Conservation (phyloP, 257 asterid genomes). For the Avicennia marina region DNA sequence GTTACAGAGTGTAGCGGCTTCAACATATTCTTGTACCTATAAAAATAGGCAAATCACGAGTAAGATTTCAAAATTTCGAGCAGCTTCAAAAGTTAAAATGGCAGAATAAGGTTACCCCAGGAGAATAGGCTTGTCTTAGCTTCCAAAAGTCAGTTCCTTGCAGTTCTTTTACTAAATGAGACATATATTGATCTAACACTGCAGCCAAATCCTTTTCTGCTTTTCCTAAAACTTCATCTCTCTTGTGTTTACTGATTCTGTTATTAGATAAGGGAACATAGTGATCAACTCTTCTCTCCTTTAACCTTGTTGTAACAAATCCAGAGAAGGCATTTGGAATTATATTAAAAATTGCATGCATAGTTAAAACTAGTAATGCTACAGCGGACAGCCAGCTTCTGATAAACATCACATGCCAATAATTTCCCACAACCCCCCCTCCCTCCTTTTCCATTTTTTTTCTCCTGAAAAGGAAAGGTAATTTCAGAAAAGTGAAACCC, state of each 20-base stretch:
- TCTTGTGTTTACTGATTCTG: slow-evolving; percentile 78
- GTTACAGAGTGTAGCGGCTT: slow-evolving; percentile 83
- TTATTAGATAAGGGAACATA: slow-evolving; percentile 11
- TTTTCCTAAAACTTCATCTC: slow-evolving; percentile 64
- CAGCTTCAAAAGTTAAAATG: neutral
- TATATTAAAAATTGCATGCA: no score
- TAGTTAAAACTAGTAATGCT: no score
- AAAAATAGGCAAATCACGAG: slow-evolving; percentile 17
- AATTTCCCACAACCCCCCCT: no score
- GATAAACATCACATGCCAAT: no score
- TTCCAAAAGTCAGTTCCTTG: slow-evolving; percentile 94
- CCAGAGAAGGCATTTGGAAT: neutral
- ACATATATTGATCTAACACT: slow-evolving; percentile 58
- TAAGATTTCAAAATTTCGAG: slow-evolving; percentile 11
- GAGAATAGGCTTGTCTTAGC: slow-evolving; percentile 91
- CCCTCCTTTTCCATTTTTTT: no score
- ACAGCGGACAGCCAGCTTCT: no score
- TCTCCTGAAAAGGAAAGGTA: no score
- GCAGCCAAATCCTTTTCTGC: slow-evolving; percentile 80
- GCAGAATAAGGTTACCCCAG: slow-evolving; percentile 57
- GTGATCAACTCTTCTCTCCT: neutral
- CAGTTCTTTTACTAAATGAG: slow-evolving; percentile 76
- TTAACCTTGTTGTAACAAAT: neutral
- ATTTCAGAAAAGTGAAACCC: no score
- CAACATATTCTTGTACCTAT: slow-evolving; percentile 91